Percentiles rank a stretch among this genome's conserved stretches.
Conservation (phyloP, 2,329 filamentous ascomycete species). For the Colletotrichum liaoningense region DNA sequence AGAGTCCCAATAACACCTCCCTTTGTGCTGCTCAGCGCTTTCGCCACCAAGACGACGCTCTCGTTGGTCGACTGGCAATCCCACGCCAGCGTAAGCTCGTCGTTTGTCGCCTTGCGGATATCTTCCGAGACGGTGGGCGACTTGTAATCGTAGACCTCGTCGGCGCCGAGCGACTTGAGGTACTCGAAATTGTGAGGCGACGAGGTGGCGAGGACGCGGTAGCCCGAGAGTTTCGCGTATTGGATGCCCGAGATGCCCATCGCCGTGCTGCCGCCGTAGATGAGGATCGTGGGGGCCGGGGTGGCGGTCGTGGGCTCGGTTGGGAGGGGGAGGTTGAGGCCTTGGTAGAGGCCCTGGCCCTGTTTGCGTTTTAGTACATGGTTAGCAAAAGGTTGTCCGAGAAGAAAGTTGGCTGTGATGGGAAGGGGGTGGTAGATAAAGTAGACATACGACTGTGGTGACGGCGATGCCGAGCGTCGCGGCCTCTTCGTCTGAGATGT, state of each 20-base stretch:
- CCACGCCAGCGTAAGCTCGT: slow-evolving; percentile 41
- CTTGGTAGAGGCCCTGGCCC: slow-evolving; percentile 62
- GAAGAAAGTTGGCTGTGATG: neutral
- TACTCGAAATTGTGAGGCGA: slow-evolving; percentile 50
- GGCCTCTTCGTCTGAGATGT: slow-evolving; percentile 58
- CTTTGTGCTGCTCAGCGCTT: slow-evolving; percentile 23
- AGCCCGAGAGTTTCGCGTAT: slow-evolving; percentile 50
- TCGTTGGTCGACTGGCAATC: slow-evolving; percentile 38
- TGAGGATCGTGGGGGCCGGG: slow-evolving; percentile 48
- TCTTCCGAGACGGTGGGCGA: slow-evolving; percentile 38
- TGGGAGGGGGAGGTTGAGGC: slow-evolving; percentile 59
- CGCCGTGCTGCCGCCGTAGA: slow-evolving; percentile 61
- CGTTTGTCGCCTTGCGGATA: slow-evolving; percentile 40
- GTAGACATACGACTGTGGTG: slow-evolving; percentile 50
- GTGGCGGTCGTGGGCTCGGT: slow-evolving; percentile 48
- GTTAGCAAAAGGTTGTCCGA: neutral
- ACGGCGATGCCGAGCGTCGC: slow-evolving; percentile 56
- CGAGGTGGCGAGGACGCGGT: slow-evolving; percentile 44
- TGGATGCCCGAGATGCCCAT: slow-evolving; percentile 62
- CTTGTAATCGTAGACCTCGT: slow-evolving; percentile 47
- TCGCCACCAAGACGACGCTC: slow-evolving; percentile 39
- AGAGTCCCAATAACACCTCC: slow-evolving; percentile 52
- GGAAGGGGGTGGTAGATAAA: neutral
- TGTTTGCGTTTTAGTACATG: slow-evolving; percentile 30
- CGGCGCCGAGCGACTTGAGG: slow-evolving; percentile 44